These are phyloP conservation scores for Hyaloscypha hepaticicola DNA, from an alignment of 495 filamentous ascomycete species.

Conservation along the genomic window DNA sequence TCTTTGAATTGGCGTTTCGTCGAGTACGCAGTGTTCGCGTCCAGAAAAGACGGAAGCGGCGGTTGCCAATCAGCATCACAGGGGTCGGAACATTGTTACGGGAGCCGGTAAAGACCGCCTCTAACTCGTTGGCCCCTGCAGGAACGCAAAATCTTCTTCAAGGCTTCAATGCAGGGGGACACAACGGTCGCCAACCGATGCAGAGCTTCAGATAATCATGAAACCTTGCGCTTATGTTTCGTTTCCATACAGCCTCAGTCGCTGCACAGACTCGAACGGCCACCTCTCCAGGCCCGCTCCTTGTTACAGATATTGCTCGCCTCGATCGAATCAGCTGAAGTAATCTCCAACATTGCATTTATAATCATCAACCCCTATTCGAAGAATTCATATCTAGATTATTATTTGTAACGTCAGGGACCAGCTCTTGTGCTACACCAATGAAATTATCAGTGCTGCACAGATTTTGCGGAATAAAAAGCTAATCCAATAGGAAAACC, in stretches of 20 bases:
- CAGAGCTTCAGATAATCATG: conserved; percentile 5
- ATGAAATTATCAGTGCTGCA: too few species aligned
- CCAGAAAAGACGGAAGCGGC: background rate
- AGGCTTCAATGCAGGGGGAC: conserved; percentile 6
- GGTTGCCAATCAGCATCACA: background rate
- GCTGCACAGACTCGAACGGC: background rate
- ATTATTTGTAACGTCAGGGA: too few species aligned
- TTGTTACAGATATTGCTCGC: background rate
- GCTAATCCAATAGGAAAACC: background rate
- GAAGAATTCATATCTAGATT: background rate
- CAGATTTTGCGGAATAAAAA: too few species aligned
- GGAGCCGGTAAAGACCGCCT: background rate
- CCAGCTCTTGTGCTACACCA: too few species aligned
- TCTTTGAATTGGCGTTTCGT: background rate
- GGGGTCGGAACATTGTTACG: background rate
- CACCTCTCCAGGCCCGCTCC: background rate
- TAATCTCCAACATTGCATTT: background rate
- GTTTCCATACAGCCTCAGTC: background rate
- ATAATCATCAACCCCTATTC: background rate
- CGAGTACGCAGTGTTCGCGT: background rate
- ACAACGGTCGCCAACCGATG: background rate
- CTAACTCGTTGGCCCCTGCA: background rate
- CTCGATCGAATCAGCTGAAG: background rate
- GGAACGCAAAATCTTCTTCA: conserved; percentile 5
- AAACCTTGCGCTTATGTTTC: conserved; percentile 2